Evolutionary conservation across 495 filamentous ascomycete genomes (phyloP), one percentile per base, ranked within the genome.

Genomic region (Entonaema liquescens): DNA sequence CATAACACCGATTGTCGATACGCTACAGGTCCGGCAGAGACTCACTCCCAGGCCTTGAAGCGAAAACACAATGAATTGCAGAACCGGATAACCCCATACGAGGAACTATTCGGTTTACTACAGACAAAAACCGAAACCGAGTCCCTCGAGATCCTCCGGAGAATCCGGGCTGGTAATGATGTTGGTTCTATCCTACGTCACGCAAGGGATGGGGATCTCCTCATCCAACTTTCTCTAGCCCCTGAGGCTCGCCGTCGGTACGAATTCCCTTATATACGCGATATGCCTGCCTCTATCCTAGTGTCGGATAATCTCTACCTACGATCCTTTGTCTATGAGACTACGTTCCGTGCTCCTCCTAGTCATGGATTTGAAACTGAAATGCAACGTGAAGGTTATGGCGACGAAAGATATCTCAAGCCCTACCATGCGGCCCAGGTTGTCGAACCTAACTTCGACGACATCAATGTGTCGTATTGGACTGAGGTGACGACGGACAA

Each of bases 21-120:
- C 59, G 77, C 81, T 59, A 81, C 81, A 15, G 74, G 74, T 23
- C 76, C 71, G 6, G 56, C 75, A 19, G 81, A 83, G 59, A 82
- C 80, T 15, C 77, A 81, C 38, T 75, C 80, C 1, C 80, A 82
- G 52, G 81, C 80, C 7, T 65, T 81, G 19, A 83, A 81, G 68
- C 76, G 81, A 35, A 83, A 80, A 67, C 78, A 74, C 60, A 70
- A 52, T 55, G 80, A 82, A 61, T 59, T 81, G 21, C 77, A 79
- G 56, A 60, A 42, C 53, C 76, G 74, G 13, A 78, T 76, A 19
- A 75, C 76, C 11, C 67, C 77, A 0, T 78, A 75, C 54, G 75
- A 82, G 65, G 72, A 79, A 58, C 62, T 83, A 19, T 81, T 72
- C 61, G 74, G 75, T 1, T 42, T 79, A 3, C 71, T 83, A 17